Base-by-base conservation (phyloP, 2,329 filamentous ascomycete species). In the Botryotinia convoluta region DNA sequence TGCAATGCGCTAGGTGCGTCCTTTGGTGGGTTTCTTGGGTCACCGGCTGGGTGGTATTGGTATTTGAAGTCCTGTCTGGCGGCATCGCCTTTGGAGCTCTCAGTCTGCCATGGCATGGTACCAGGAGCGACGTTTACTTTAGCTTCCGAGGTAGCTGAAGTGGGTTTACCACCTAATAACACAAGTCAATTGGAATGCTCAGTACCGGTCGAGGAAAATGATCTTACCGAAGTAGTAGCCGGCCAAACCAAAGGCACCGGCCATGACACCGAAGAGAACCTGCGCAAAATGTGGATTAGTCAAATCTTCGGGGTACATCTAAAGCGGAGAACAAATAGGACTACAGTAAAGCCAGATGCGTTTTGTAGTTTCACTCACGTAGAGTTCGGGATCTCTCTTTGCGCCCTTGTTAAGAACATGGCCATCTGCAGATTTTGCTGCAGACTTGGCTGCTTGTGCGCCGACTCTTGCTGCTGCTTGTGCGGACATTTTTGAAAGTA, bases 1-100 rank as follows among this genome's bases (percentile, higher is more conserved):
- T 99, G 97, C 85, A 99, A 86, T 76, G 96, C 96, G 84, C 93
- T 97, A 78, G 96, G 96, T 75, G 96, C 96, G 81, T 98, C 93
- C 86, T 92, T 94, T 83, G 93, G 92, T 75, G 89, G 85, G 81
- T 91, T 87, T 84, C 81, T 90, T 81, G 87, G 84, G 85, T 98
- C 93, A 80, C 95, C 96, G 80, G 93, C 93, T 61, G 88, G 78
- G 72, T 88, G 85, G 81, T 87, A 88, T 75, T 90, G 84, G 82
- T 92, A 93, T 82, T 90, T 90, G 83, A 86, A 91, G 74, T 85
- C 78, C 61, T 83, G 81, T 75, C 85, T 78, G 35, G 76, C 77
- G 65, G 91, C 90, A 84, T 93, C 92, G 82, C 90, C 90, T 79
- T 87, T 85, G 77, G 84, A 80, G 76, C 86, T 83, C 74, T 88